Evolutionary conservation across 345 rosid species (phyloP).

Genomic region (Raphanus sativus): DNA sequence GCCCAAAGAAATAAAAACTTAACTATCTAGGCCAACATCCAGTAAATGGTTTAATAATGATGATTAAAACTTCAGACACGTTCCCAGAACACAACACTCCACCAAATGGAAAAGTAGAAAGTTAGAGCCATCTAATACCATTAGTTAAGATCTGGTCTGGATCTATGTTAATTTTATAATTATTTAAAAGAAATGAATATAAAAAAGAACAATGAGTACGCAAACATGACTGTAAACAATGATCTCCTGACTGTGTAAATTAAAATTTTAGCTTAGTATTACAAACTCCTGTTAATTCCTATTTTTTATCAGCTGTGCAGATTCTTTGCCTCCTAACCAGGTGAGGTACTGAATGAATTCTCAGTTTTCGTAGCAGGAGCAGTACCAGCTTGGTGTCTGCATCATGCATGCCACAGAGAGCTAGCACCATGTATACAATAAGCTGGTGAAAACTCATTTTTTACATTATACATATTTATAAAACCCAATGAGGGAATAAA

Average conservation of each 20-base stretch:
- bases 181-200: not conserved
- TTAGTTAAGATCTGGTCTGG: no score
- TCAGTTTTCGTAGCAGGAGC: slow-evolving; percentile 60
- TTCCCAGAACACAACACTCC: no score
- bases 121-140: no score
- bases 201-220: not conserved
- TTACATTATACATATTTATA: not conserved
- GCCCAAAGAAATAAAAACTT: no score
- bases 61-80: no score
- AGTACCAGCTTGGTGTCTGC: slow-evolving; percentile 75
- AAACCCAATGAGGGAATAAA: not conserved
- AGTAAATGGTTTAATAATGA: no score
- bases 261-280: not conserved
- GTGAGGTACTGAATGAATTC: not conserved
- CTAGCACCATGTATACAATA: slow-evolving; percentile 58
- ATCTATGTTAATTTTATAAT: no score
- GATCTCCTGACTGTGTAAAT: not conserved
- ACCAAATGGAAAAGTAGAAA: no score
- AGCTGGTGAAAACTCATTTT: slow-evolving; percentile 16
- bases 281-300: not conserved
- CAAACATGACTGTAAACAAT: not conserved
- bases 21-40: no score
- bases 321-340: not conserved
- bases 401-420: slow-evolving; percentile 76
- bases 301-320: not conserved